Conservation (phyloP, 2,329 filamentous ascomycete genomes). For the Colletotrichum sp. region DNA sequence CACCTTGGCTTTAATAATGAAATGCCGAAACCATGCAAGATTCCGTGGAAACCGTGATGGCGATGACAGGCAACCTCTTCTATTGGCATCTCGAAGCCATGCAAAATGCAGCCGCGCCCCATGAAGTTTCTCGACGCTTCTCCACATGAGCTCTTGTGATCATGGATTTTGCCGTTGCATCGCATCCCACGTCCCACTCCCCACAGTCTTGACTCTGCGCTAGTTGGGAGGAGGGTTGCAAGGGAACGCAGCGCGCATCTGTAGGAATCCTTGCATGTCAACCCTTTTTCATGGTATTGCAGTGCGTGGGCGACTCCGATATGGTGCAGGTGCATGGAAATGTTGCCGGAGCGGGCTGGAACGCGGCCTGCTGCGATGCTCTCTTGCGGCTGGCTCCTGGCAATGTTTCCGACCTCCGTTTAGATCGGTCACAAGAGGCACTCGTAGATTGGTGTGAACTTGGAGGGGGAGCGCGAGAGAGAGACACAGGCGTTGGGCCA, state of each 20-base stretch:
- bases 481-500: not conserved
- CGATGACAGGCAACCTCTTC: not conserved
- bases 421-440: not conserved
- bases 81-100: not conserved
- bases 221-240: not conserved
- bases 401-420: not conserved
- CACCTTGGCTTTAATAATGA: not conserved
- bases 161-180: not conserved
- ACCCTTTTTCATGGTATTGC: not conserved
- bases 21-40: not conserved
- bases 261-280: not conserved
- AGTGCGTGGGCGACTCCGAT: not conserved
- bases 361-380: not conserved
- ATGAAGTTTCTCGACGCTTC: not conserved
- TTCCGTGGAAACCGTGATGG: not conserved
- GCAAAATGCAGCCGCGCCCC: not conserved
- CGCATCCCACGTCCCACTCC: not conserved
- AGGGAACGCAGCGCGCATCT: not conserved
- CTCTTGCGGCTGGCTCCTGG: not conserved
- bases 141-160: constrained; percentile 19
- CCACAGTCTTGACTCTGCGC: constrained; percentile 20
- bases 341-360: not conserved
- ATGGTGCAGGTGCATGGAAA: not conserved
- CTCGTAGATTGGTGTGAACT: not conserved
- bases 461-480: not conserved